Evolutionary conservation across 169 alveolate genomes (phyloP).

Genomic region (Cryptosporidium andersoni): DNA sequence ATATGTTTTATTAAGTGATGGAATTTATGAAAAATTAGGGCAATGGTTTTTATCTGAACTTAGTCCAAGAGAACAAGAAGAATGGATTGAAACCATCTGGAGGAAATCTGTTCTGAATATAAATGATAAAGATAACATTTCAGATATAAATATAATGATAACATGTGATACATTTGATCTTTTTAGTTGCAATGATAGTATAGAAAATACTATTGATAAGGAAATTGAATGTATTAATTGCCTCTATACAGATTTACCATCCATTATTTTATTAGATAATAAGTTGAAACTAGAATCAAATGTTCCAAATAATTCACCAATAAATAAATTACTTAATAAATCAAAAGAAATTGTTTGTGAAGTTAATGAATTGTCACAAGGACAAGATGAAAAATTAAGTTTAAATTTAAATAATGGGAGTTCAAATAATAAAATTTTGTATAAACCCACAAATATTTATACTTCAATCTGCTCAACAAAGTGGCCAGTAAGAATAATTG

Average conservation of each 20-base stretch:
- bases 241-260: no score
- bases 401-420: not conserved
- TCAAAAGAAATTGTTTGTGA: slow-evolving; percentile 1
- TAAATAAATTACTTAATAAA: not conserved
- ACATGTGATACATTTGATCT: slow-evolving; percentile 54
- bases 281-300: not conserved
- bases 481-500: slow-evolving; percentile 60
- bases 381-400: not conserved
- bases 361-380: not conserved
- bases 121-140: not conserved
- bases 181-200: slow-evolving; percentile 7
- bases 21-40: slow-evolving; percentile 4
- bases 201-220: slow-evolving; percentile 4
- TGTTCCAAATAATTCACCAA: not conserved
- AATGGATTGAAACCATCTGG: slow-evolving; percentile 22
- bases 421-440: no score
- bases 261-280: not conserved
- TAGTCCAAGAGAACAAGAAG: slow-evolving; percentile 10
- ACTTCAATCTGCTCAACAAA: slow-evolving; percentile 5
- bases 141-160: not conserved
- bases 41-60: not conserved
- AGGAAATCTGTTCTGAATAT: not conserved
- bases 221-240: not conserved
- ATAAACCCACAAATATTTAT: not conserved
- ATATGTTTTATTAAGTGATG: slow-evolving; percentile 7